Evolutionary conservation across 768 basidiomycete species (phyloP).

Genomic region (Termitomyces sp.): DNA sequence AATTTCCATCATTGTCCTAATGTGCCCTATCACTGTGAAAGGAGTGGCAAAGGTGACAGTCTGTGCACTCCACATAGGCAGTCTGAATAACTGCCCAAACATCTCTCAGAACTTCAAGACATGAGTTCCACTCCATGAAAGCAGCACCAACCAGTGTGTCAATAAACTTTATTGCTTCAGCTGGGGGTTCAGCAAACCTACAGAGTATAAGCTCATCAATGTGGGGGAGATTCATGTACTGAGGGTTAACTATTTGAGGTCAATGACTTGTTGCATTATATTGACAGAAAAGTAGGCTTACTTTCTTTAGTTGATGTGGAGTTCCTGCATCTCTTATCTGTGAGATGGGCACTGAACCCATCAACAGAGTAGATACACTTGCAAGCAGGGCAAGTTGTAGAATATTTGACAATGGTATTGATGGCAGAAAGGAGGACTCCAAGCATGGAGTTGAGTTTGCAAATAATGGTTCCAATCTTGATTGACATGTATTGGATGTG

Average conservation of each 20-base stretch:
- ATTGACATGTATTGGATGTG: neutral
- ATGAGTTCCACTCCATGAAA: conserved; percentile 15
- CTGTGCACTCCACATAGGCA: conserved; percentile 7
- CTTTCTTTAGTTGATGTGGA: neutral
- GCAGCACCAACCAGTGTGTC: conserved; percentile 5
- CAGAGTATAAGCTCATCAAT: neutral
- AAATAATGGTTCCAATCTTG: neutral
- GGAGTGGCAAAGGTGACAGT: conserved; percentile 1
- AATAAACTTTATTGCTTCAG: neutral
- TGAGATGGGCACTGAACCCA: neutral
- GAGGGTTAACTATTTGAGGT: neutral
- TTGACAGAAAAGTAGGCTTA: neutral
- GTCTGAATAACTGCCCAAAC: conserved; percentile 12
- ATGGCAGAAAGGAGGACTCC: neutral
- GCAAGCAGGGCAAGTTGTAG: neutral
- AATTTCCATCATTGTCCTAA: neutral
- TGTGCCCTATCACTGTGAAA: conserved; percentile 8
- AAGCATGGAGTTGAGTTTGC: neutral
- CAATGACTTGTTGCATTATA: neutral
- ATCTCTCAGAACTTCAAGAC: conserved; percentile 10
- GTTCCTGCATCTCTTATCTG: neutral
- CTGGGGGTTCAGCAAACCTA: neutral
- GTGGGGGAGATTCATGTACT: no score
- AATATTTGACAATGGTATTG: neutral
- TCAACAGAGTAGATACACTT: neutral